Evolutionary conservation across 768 basidiomycete species (phyloP).

Genomic region (Multifurca ochricompacta): DNA sequence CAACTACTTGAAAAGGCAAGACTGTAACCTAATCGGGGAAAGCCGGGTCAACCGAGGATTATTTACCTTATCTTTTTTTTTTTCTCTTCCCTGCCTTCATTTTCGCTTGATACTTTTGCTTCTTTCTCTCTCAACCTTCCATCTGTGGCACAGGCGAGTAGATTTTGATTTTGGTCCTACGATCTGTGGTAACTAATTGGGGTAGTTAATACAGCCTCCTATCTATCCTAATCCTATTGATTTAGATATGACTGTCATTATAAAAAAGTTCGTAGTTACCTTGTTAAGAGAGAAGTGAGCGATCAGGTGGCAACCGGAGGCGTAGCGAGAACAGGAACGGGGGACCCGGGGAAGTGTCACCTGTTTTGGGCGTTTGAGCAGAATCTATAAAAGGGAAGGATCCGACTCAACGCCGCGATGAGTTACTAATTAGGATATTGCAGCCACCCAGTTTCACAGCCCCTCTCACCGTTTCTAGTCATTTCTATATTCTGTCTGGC

Average conservation of each 20-base stretch:
- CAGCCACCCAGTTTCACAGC: slow-evolving; percentile 15
- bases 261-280: background rate
- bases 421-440: slow-evolving; percentile 8
- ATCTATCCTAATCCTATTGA: too few species aligned
- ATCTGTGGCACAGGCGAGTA: too few species aligned
- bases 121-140: too few species aligned
- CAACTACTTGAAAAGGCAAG: slow-evolving; percentile 14
- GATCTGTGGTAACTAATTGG: slow-evolving; percentile 4
- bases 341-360: slow-evolving; percentile 6
- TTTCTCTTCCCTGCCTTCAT: too few species aligned
- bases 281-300: background rate
- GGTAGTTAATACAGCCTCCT: too few species aligned
- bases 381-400: slow-evolving; percentile 24
- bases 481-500: background rate
- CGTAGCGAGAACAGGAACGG: slow-evolving; percentile 26
- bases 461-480: slow-evolving; percentile 3
- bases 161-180: too few species aligned
- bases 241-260: too few species aligned
- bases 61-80: background rate
- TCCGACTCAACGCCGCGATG: slow-evolving; percentile 27
- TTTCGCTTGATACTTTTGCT: too few species aligned
- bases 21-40: slow-evolving; percentile 20
- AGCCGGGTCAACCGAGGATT: slow-evolving; percentile 2
- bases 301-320: slow-evolving; percentile 20
- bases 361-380: slow-evolving; percentile 17